These are phyloP conservation scores for Calonectria crousiana DNA, from an alignment of 2,329 filamentous ascomycete species.

Conservation along the genomic window DNA sequence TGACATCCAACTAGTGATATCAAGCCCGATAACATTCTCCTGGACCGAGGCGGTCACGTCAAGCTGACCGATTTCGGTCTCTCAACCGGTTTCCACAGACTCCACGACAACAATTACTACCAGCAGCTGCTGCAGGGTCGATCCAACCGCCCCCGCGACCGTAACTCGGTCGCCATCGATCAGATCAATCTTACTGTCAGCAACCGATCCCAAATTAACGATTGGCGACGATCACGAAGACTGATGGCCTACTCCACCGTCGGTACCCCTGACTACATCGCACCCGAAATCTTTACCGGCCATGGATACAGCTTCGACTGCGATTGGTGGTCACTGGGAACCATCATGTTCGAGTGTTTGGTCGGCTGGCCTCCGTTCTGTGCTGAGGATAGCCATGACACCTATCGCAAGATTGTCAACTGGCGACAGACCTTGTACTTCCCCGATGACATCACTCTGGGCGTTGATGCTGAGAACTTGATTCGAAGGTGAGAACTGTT, in stretches of 20 bases:
- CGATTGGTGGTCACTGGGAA: slow-evolving; percentile 99
- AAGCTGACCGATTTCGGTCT: slow-evolving; percentile 98
- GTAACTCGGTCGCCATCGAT: slow-evolving; percentile 94
- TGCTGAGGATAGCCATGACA: slow-evolving; percentile 96
- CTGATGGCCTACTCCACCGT: slow-evolving; percentile 99
- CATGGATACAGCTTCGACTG: slow-evolving; percentile 97
- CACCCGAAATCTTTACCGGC: slow-evolving; percentile 96
- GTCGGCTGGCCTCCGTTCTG: slow-evolving; percentile 99
- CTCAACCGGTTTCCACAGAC: slow-evolving; percentile 96
- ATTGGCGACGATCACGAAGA: slow-evolving; percentile 95
- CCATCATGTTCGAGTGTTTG: slow-evolving; percentile 99
- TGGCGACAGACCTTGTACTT: slow-evolving; percentile 97
- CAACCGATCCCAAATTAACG: slow-evolving; percentile 98
- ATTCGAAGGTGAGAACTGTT: slow-evolving; percentile 81
- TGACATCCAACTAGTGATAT: slow-evolving; percentile 78
- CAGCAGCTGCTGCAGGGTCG: slow-evolving; percentile 91
- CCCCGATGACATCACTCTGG: slow-evolving; percentile 92
- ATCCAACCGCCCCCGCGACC: slow-evolving; percentile 80
- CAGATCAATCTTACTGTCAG: slow-evolving; percentile 98
- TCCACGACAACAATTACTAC: slow-evolving; percentile 98
- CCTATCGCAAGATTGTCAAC: slow-evolving; percentile 99
- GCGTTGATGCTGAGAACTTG: slow-evolving; percentile 89
- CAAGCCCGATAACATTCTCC: slow-evolving; percentile 98
- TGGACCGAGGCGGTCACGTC: slow-evolving; percentile 95
- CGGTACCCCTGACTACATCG: slow-evolving; percentile 98